Evolutionary conservation across 768 basidiomycete species (phyloP), one percentile per base, ranked within the genome.

Genomic region (Hydnomerulius pinastri): DNA sequence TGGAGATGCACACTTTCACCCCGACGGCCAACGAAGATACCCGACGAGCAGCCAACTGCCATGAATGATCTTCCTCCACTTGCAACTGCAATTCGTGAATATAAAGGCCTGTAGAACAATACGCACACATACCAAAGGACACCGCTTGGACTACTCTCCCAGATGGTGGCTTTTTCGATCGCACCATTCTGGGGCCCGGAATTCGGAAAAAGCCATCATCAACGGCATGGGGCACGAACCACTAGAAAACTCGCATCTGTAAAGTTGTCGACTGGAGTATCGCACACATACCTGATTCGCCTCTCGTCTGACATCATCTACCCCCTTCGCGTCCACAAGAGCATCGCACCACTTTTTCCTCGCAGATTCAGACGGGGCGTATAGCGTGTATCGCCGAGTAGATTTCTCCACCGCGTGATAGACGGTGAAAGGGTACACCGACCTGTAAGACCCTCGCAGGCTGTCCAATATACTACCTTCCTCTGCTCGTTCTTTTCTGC

Each of bases 371-470:
- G 77, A 81, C 15, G 72, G 55, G 0, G 86, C 84, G 55, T 83
- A 89, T 9, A 93, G 71, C 3, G 86, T 92, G 65, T 92, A 93
- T 50, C 83, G 71, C 38, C 90, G 78, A 43, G 68, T 72, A 15
- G 71, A 59, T 44, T 75, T 77, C 44, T 75, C 77, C 1, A 79
- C 76, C 0, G 85, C 83, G 52, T 92, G 90, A 65, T 82, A 87
- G 54, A 93, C 70, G 1, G 83, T 87, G 64, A 93, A 87, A 1
- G 91, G 90, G 62, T 81, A 92, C 60, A 90, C 68, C 11, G 80
- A 67, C 21, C 79, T 73, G 48, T 74, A 73, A 33, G 78, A 73
- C 11, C 73, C 78, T 46, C 78, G 77, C 29, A 84, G 70, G 40
- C 69, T 74, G 49, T 85, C 83, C 28, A 87, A 66, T 11, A 87